Conservation (phyloP, 768 basidiomycete species). For the Leucogyrophana mollusca region DNA sequence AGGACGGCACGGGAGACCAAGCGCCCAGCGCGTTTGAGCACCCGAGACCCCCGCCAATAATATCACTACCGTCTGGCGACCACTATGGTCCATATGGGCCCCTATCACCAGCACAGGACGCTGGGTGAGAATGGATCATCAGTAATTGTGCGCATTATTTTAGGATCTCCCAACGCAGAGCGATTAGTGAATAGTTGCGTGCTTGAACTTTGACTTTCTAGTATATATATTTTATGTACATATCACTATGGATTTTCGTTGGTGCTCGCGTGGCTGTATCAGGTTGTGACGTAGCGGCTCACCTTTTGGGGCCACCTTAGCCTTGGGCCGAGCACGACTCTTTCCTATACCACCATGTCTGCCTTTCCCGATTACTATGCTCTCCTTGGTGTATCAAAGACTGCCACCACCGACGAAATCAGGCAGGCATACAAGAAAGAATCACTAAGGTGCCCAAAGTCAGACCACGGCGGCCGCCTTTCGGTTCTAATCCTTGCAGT, state of each 20-base stretch:
- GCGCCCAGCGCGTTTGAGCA: slow-evolving; percentile 32
- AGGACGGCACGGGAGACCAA: slow-evolving; percentile 11
- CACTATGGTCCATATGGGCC: slow-evolving; percentile 4
- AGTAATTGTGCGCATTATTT: no score
- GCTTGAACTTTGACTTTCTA: no score
- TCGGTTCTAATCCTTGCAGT: slow-evolving; percentile 18
- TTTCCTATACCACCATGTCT: slow-evolving; percentile 49
- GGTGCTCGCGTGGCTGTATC: not conserved
- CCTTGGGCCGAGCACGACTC: slow-evolving; percentile 1
- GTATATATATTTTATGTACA: not conserved
- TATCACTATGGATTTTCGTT: not conserved
- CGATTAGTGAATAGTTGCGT: no score
- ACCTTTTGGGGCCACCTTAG: slow-evolving; percentile 7
- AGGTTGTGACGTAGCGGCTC: slow-evolving; percentile 4
- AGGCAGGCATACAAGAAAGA: slow-evolving; percentile 78
- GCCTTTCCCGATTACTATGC: slow-evolving; percentile 80
- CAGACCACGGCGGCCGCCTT: slow-evolving; percentile 1
- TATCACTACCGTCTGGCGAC: slow-evolving; percentile 14
- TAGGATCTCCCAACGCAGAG: no score
- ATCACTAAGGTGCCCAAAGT: slow-evolving; percentile 56
- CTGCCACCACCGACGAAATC: slow-evolving; percentile 68
- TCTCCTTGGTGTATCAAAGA: slow-evolving; percentile 52
- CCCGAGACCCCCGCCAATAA: slow-evolving; percentile 43
- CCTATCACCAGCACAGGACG: no score
- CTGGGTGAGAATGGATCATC: no score